Percentiles rank a stretch among this genome's conserved stretches.
Evolutionary conservation across 2,329 filamentous ascomycete genomes (phyloP).

Genomic region (Magnaporthiopsis poae): DNA sequence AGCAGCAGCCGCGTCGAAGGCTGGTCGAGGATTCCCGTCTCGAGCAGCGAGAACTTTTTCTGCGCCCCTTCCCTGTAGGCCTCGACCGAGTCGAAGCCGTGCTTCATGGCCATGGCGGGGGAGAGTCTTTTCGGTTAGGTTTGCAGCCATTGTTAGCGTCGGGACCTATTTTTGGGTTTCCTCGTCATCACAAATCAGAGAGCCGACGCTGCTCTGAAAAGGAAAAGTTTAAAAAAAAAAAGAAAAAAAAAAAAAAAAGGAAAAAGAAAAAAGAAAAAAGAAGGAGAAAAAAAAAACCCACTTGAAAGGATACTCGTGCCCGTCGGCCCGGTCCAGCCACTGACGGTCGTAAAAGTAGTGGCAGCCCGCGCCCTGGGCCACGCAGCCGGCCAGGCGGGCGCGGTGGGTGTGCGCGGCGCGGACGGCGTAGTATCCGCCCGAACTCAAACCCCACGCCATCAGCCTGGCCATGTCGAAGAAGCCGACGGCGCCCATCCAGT

Average conservation of each 20-base stretch:
- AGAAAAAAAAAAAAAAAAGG: conserved; percentile 9
- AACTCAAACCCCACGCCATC: conserved; percentile 54
- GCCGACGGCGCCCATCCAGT: conserved; percentile 42
- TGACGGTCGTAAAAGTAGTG: conserved; percentile 51
- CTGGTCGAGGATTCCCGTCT: conserved; percentile 46
- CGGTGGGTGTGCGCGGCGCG: conserved; percentile 59
- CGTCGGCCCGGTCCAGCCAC: conserved; percentile 53
- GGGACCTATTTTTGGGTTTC: not conserved
- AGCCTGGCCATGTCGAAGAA: conserved; percentile 48
- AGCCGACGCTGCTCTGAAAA: too few species aligned
- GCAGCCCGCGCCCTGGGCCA: conserved; percentile 54
- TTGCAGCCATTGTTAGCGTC: conserved; percentile 2
- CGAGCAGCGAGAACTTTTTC: conserved; percentile 53
- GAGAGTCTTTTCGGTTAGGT: conserved; percentile 31
- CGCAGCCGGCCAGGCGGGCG: conserved; percentile 38
- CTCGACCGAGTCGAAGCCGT: conserved; percentile 48
- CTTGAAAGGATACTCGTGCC: conserved; percentile 57
- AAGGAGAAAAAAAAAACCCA: too few species aligned
- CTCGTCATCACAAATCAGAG: not conserved
- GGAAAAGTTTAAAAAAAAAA: not conserved
- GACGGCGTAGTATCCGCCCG: conserved; percentile 59
- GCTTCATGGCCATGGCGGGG: conserved; percentile 50
- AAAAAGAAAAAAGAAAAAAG: too few species aligned
- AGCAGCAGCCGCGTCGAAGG: conserved; percentile 48
- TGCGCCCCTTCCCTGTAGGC: conserved; percentile 45